Conservation (phyloP, 1,139 yeast genomes). For the Saccharomyces hybrid region DNA sequence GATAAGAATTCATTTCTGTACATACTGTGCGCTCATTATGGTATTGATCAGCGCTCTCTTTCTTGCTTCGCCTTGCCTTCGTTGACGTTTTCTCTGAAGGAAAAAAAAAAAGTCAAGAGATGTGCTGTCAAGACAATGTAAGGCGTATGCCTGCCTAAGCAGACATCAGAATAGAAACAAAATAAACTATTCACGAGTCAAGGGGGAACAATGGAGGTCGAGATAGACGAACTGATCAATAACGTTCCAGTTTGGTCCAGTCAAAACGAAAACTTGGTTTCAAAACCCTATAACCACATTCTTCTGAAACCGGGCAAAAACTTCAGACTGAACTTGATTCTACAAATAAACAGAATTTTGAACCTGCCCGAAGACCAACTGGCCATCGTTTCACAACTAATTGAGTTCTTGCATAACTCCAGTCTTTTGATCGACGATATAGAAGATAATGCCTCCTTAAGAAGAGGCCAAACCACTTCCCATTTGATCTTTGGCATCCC, state of each 20-base stretch:
- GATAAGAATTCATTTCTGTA: not conserved
- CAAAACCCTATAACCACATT: conserved; percentile 45
- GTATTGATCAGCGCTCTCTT: not conserved
- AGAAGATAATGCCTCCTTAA: conserved; percentile 61
- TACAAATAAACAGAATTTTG: conserved; percentile 44
- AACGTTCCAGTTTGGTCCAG: conserved; percentile 19
- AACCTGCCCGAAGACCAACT: conserved; percentile 35
- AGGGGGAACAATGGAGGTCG: conserved; percentile 2
- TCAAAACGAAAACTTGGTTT: conserved; percentile 16
- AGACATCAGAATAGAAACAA: not conserved
- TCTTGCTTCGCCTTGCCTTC: not conserved
- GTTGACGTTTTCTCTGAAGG: not conserved
- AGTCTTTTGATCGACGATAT: conserved; percentile 75
- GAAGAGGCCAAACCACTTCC: conserved; percentile 75
- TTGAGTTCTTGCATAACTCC: conserved; percentile 56
- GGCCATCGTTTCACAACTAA: conserved; percentile 36
- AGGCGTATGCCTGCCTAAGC: not conserved
- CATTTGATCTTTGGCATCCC: conserved; percentile 72
- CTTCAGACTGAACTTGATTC: conserved; percentile 42
- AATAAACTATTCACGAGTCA: not conserved
- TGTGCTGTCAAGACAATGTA: not conserved
- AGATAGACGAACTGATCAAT: conserved; percentile 14
- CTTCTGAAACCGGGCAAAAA: conserved; percentile 49
- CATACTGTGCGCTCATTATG: not conserved
- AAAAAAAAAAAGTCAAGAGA: not conserved